Evolutionary conservation across 2,329 filamentous ascomycete species (phyloP).

Genomic region (Amphichorda felina): DNA sequence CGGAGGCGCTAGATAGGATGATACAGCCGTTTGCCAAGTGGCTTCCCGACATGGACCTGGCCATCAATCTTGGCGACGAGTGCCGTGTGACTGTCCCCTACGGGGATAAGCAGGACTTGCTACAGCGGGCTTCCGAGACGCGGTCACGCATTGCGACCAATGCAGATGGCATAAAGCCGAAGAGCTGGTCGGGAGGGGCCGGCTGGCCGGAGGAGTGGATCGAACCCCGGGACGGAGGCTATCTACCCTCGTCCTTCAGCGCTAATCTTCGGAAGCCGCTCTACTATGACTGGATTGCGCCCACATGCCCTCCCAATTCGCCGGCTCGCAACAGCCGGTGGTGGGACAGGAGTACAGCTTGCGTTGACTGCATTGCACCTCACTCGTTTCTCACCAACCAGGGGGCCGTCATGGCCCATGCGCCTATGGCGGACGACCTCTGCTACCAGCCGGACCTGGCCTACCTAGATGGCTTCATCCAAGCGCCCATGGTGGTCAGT

Average conservation of each 20-base stretch:
- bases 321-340: slow-evolving; percentile 25
- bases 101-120: slow-evolving; percentile 37
- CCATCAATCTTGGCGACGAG: slow-evolving; percentile 63
- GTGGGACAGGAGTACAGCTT: slow-evolving; percentile 24
- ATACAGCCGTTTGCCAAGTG: slow-evolving; percentile 55
- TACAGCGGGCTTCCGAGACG: slow-evolving; percentile 43
- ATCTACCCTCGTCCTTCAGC: slow-evolving; percentile 6
- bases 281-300: slow-evolving; percentile 22
- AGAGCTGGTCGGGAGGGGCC: background rate
- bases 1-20: slow-evolving; percentile 42
- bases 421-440: slow-evolving; percentile 34
- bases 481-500: slow-evolving; percentile 35
- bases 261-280: slow-evolving; percentile 13
- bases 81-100: slow-evolving; percentile 45
- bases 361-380: slow-evolving; percentile 18
- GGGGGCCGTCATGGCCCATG: slow-evolving; percentile 27
- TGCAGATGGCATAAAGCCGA: no score
- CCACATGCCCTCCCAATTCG: slow-evolving; percentile 32
- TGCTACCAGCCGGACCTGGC: slow-evolving; percentile 36
- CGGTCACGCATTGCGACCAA: slow-evolving; percentile 22
- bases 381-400: slow-evolving; percentile 16
- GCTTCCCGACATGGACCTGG: slow-evolving; percentile 67
- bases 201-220: slow-evolving; percentile 8
- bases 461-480: slow-evolving; percentile 38
- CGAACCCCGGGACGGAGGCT: slow-evolving; percentile 1